Evolutionary conservation across 2,329 filamentous ascomycete genomes (phyloP), one percentile per base, ranked within the genome.

Genomic region (Epicoccum sorghinum): DNA sequence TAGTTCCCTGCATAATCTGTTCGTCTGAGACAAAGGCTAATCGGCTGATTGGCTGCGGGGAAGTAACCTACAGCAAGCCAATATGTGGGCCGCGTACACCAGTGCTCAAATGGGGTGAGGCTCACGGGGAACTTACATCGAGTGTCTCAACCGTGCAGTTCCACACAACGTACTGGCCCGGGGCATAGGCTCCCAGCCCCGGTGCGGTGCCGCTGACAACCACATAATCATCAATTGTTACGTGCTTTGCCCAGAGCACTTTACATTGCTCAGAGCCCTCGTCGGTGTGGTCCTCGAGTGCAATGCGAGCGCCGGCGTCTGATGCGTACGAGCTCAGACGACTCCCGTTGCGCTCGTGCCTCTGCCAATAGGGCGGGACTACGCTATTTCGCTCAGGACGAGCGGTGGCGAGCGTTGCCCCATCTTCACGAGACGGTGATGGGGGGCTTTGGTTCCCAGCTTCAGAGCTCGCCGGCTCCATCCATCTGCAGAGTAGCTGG

Each of bases 61-160:
- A 42, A 49, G 32, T 12, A 30, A 24, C 30, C 18, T 37, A 46
- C 47, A 46, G 54, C 53, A 33, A 55, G 37, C 46, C 52, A 43
- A 52, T 45, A 49, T 43, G 50, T 58, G 40, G 53, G 53, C 27
- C 55, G 52, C 51, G 56, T 56, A 52, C 42, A 60, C 52, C 48
- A 55, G 9, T 30, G 41, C 52, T 55, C 42, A 18, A 52, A 33
- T 55, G 29, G 40, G 47, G 55, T 64, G 60, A 57, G 56, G 58
- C 55, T 61, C 59, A 44, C 54, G 51, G 57, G 47, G 41, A 52
- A 82, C 86, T 73, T 72, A 93, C 91, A 74, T 86, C 89, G 45
- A 98, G 78, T 3, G 92, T 97, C 73, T 95, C 87, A 39, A 99
- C 90, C 42, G 83, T 86, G 67, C 95, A 92, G 70, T 91, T 95